phyloP scores from a whole-genome alignment of 2,329 filamentous ascomycete species.

The Cladophialophora immunda region DNA sequence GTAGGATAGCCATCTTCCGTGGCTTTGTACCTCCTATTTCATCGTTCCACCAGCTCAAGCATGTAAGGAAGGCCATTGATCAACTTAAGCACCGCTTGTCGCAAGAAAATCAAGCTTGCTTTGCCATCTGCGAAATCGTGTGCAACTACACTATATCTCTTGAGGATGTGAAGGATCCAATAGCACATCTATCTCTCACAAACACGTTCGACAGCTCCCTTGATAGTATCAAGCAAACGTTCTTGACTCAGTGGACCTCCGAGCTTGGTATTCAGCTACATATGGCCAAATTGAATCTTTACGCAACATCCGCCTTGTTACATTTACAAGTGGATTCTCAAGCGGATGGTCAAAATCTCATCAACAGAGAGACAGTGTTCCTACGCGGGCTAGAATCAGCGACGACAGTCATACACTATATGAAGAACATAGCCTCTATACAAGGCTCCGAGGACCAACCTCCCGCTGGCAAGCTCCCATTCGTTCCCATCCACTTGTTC shows the following conservation, averaged over 20 bases:
- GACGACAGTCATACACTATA: too few relatives aligned
- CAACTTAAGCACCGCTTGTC: not conserved
- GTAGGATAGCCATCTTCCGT: not conserved
- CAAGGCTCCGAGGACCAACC: too few relatives aligned
- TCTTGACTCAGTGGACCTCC: not conserved
- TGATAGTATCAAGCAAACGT: not conserved
- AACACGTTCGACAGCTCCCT: slow-evolving; percentile 3
- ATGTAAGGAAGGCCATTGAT: not conserved
- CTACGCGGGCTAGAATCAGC: too few relatives aligned
- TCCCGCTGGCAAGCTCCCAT: slow-evolving; percentile 5
- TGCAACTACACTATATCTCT: not conserved
- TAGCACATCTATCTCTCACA: slow-evolving; percentile 1
- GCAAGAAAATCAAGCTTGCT: not conserved
- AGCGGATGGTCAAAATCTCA: too few relatives aligned
- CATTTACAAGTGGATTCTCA: too few relatives aligned
- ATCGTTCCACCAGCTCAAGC: not conserved
- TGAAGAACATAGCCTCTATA: too few relatives aligned
- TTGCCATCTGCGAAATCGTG: not conserved
- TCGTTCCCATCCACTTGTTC: slow-evolving; percentile 18
- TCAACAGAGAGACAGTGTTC: too few relatives aligned
- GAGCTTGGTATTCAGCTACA: not conserved
- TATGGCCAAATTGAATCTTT: not conserved
- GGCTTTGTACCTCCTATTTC: not conserved
- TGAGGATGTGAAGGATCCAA: not conserved
- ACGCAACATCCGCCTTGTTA: not conserved